Conservation (phyloP, 805 yeast genomes). For the Monosporozyma aerobia region DNA sequence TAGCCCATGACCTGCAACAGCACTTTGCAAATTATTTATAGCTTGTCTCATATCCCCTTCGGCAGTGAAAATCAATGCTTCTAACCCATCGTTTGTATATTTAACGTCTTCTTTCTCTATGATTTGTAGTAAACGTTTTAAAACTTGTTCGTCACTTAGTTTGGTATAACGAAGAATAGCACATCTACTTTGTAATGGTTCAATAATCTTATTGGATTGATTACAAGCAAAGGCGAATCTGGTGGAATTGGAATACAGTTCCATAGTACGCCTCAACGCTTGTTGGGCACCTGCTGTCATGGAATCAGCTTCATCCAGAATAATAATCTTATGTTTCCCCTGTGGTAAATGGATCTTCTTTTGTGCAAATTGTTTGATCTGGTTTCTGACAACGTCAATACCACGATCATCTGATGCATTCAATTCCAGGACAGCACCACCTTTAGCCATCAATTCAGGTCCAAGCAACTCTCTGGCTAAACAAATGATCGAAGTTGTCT, state of each 20-base stretch:
- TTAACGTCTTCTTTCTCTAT: conserved; percentile 61
- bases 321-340: conserved; percentile 87
- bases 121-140: conserved; percentile 65
- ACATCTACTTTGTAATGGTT: conserved; percentile 93
- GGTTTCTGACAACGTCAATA: conserved; percentile 88
- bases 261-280: conserved; percentile 92
- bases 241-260: conserved; percentile 87
- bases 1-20: conserved; percentile 85
- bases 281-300: conserved; percentile 98
- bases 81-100: conserved; percentile 81
- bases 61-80: conserved; percentile 87
- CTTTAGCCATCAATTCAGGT: conserved; percentile 39
- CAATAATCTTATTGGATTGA: conserved; percentile 88
- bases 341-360: conserved; percentile 80
- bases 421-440: conserved; percentile 81
- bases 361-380: conserved; percentile 93
- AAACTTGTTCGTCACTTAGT: conserved; percentile 75
- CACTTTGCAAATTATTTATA: conserved; percentile 83
- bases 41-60: conserved; percentile 99
- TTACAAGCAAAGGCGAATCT: conserved; percentile 98
- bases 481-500: conserved; percentile 89
- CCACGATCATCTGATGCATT: conserved; percentile 98
- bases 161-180: conserved; percentile 83
- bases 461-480: conserved; percentile 80
- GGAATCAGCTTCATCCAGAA: conserved; percentile 90